Percentiles rank a stretch among this genome's conserved stretches.
Conservation (phyloP, 2,329 filamentous ascomycete species). For the Pseudocercospora vitis region DNA sequence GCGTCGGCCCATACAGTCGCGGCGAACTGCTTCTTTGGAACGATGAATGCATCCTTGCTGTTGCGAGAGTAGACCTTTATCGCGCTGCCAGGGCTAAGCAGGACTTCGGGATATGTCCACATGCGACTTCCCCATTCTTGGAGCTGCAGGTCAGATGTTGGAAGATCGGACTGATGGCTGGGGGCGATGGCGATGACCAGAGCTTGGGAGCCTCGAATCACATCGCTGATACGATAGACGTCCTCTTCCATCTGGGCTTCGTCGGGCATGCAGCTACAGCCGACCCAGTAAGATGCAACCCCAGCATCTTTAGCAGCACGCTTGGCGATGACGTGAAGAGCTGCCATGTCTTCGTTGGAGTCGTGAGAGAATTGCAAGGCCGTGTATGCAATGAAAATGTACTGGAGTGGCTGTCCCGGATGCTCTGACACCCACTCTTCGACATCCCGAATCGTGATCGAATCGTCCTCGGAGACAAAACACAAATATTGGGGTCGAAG, state of each 20-base stretch:
- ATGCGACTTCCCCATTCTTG: slow-evolving; percentile 48
- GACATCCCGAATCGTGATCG: not conserved
- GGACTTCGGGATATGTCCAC: slow-evolving; percentile 50
- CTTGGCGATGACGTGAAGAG: slow-evolving; percentile 37
- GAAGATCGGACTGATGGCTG: slow-evolving; percentile 22
- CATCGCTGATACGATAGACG: slow-evolving; percentile 50
- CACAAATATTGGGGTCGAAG: slow-evolving; percentile 10
- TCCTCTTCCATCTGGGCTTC: slow-evolving; percentile 33
- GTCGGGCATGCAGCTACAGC: slow-evolving; percentile 35
- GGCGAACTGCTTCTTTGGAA: slow-evolving; percentile 46
- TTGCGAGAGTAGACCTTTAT: slow-evolving; percentile 40
- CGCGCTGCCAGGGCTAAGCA: slow-evolving; percentile 37
- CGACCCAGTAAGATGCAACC: slow-evolving; percentile 14
- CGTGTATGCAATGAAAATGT: slow-evolving; percentile 16
- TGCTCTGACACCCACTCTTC: not conserved
- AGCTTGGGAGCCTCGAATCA: slow-evolving; percentile 46
- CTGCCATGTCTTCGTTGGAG: slow-evolving; percentile 9
- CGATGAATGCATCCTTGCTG: slow-evolving; percentile 24
- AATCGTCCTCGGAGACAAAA: slow-evolving; percentile 10
- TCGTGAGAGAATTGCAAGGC: slow-evolving; percentile 12
- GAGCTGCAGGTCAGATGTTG: slow-evolving; percentile 36
- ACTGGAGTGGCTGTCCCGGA: slow-evolving; percentile 8
- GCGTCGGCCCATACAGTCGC: slow-evolving; percentile 45
- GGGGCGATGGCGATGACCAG: slow-evolving; percentile 46
- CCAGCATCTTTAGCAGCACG: slow-evolving; percentile 36